Percentiles rank a stretch among this genome's conserved stretches.
Evolutionary conservation across 2,329 filamentous ascomycete genomes (phyloP).

Genomic region (Elsinoe perseae): DNA sequence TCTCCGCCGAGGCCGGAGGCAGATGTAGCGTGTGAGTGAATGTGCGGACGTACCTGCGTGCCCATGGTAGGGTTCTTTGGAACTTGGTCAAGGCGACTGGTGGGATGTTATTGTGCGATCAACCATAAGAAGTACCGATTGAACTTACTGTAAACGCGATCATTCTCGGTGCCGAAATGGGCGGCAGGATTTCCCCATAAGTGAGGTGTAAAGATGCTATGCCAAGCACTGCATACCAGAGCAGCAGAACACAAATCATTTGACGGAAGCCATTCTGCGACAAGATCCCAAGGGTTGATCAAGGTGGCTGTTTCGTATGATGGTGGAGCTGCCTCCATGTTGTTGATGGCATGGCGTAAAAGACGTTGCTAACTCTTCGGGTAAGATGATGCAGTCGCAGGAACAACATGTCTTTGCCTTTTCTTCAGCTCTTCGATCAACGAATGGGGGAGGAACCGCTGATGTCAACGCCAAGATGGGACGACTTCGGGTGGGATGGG

Average conservation of each 20-base stretch:
- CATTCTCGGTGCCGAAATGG: slow-evolving; percentile 54
- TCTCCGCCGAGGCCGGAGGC: slow-evolving; percentile 52
- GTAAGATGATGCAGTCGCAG: background rate
- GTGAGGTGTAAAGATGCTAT: slow-evolving; percentile 50
- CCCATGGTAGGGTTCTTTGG: slow-evolving; percentile 48
- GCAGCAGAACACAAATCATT: slow-evolving; percentile 49
- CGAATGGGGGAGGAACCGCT: background rate
- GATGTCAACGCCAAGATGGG: slow-evolving; percentile 9
- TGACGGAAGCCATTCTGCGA: slow-evolving; percentile 50
- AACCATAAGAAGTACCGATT: background rate
- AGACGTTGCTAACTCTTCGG: background rate
- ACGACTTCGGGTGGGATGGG: background rate
- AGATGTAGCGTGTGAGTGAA: slow-evolving; percentile 56
- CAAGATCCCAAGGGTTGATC: slow-evolving; percentile 48
- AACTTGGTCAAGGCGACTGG: slow-evolving; percentile 53
- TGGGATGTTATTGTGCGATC: background rate
- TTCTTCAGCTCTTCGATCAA: background rate
- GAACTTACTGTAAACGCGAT: slow-evolving; percentile 48
- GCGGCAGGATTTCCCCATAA: slow-evolving; percentile 57
- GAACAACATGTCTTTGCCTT: slow-evolving; percentile 6
- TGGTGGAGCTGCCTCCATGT: slow-evolving; percentile 52
- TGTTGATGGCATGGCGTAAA: slow-evolving; percentile 23
- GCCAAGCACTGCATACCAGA: slow-evolving; percentile 51
- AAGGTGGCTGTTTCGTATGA: slow-evolving; percentile 52
- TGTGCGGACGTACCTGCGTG: slow-evolving; percentile 45